Evolutionary conservation across 1,139 yeast genomes (phyloP), one percentile per base, ranked within the genome.

Genomic region (Suhomyces bolitotheri): DNA sequence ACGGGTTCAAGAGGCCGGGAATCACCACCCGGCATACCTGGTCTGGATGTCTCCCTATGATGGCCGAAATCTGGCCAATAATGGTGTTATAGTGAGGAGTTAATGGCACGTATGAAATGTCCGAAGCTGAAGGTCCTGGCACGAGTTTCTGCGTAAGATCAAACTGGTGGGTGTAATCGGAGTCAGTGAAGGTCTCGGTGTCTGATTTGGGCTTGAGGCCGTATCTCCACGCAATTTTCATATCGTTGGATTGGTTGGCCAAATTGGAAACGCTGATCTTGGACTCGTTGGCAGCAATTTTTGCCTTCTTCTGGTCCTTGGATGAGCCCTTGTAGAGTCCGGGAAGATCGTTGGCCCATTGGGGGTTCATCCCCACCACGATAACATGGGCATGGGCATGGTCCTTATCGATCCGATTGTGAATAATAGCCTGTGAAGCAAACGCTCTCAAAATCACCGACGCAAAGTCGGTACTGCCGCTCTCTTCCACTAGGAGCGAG

Each of bases 191-290:
- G 12, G 41, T 47, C 4, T 43, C 44, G 17, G 49, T 50, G 25
- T 61, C 53, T 4, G 44, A 29, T 36, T 62, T 73, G 38, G 76
- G 75, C 28, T 71, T 73, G 34, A 81, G 56, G 0, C 88, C 88
- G 49, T 87, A 87, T 51, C 95, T 75, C 96, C 96, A 87, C 2
- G 96, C 95, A 50, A 87, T 87, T 54, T 81, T 83, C 67, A 87
- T 60, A 46, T 82, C 86, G 23, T 57, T 52, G 19, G 59, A 55
- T 29, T 34, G 36, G 27, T 31, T 31, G 4, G 78, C 62, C 47
- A 83, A 54, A 51, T 85, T 85, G 22, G 82, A 78, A 4, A 85
- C 90, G 37, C 87, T 79, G 4, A 85, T 59, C 50, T 79, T 78
- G 6, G 78, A 66, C 49, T 82, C 82, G 41, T 82, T 78, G 39